Evolutionary conservation across 225 moss, liverwort and hornwort genomes (phyloP).

Genomic region (Rhytidiadelphus loreus): DNA sequence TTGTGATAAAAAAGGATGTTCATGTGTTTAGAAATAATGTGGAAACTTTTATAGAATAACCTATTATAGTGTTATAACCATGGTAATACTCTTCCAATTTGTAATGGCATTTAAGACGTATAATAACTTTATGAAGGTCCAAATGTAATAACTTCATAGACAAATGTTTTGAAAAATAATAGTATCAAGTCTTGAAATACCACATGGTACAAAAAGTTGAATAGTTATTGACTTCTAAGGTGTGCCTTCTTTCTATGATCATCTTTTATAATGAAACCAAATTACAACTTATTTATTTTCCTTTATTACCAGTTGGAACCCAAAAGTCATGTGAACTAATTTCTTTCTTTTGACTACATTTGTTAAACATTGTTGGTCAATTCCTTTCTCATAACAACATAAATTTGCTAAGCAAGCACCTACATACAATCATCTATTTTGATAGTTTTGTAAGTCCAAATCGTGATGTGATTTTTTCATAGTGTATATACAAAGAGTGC

Average conservation of each 20-base stretch:
- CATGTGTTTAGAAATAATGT: no score
- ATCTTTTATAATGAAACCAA: not conserved
- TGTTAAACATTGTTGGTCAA: not conserved
- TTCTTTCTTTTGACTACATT: not conserved
- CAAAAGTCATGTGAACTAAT: not conserved
- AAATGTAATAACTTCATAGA: not conserved
- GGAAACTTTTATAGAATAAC: no score
- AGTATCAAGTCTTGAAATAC: not conserved
- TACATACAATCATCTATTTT: not conserved
- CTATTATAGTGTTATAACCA: not conserved
- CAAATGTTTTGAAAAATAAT: not conserved
- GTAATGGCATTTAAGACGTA: no score
- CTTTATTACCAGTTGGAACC: accelerated
- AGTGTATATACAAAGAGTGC: not conserved
- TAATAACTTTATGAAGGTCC: not conserved
- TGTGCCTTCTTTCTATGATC: not conserved
- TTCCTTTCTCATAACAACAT: accelerated
- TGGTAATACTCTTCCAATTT: not conserved
- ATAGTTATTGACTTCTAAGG: not conserved
- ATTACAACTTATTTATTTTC: not conserved
- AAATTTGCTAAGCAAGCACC: accelerated
- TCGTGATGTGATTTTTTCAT: not conserved
- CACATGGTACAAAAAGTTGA: not conserved
- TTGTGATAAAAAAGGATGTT: no score
- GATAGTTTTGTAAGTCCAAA: no score